Evolutionary conservation across 2,329 filamentous ascomycete genomes (phyloP).

Genomic region (Stemphylium beticola): DNA sequence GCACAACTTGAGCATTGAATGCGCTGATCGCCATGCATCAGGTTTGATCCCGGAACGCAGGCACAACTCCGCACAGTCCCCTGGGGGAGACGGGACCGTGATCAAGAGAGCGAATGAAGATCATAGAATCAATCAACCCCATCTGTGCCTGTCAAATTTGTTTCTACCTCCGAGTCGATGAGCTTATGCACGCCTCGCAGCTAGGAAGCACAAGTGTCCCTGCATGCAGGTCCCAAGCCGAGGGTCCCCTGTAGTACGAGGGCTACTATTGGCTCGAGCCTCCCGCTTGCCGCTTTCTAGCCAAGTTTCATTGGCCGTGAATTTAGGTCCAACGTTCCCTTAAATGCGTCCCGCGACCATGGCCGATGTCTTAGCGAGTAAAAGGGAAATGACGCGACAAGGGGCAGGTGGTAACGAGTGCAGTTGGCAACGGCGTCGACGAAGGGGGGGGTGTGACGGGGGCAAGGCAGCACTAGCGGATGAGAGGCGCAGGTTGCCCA

Average conservation of each 20-base stretch:
- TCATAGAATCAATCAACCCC: constrained; percentile 25
- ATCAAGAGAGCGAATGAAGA: constrained; percentile 33
- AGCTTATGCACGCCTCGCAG: constrained; percentile 40
- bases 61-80: constrained; percentile 40
- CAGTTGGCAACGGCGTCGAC: constrained; percentile 19
- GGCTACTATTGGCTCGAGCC: constrained; percentile 19
- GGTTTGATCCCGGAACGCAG: constrained; percentile 29
- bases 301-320: constrained; percentile 28
- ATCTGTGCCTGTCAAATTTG: constrained; percentile 41
- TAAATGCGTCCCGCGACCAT: constrained; percentile 29
- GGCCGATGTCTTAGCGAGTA: constrained; percentile 29
- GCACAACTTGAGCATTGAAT: constrained; percentile 39
- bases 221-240: constrained; percentile 33
- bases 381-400: constrained; percentile 32
- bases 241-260: constrained; percentile 18
- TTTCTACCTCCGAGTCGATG: constrained; percentile 30
- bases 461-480: constrained; percentile 24
- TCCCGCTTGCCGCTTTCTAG: constrained; percentile 13
- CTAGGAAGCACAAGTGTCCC: constrained; percentile 39
- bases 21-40: constrained; percentile 43
- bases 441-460: constrained; percentile 22
- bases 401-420: constrained; percentile 20
- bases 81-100: constrained; percentile 35
- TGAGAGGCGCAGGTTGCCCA: constrained; percentile 10
- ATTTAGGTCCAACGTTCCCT: constrained; percentile 25